Percentiles rank a stretch among this genome's conserved stretches.
These are phyloP conservation scores for Linum trigynum DNA, from an alignment of 345 rosid genomes.

Conservation along the genomic window DNA sequence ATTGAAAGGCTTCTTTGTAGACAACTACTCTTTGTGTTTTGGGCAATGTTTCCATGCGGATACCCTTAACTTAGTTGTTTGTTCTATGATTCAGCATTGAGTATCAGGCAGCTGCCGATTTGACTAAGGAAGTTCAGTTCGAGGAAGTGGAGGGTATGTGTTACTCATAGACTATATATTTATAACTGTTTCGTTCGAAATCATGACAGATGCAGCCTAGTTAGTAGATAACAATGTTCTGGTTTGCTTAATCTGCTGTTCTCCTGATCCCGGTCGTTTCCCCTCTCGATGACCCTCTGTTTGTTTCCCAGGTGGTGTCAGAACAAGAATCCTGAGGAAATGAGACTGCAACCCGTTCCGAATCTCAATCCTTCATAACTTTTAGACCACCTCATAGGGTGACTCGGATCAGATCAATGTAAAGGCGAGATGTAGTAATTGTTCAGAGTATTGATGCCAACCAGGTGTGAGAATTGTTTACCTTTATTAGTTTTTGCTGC, in stretches of 20 bases:
- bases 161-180: background rate
- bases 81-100: slow-evolving; percentile 46
- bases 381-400: slow-evolving; percentile 16
- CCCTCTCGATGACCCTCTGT: background rate
- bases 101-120: slow-evolving; percentile 66
- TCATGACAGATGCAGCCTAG: background rate
- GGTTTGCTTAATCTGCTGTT: slow-evolving; percentile 8
- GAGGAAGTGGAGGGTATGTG: slow-evolving; percentile 70
- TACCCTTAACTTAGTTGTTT: background rate
- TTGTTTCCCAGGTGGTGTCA: slow-evolving; percentile 55
- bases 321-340: slow-evolving; percentile 57
- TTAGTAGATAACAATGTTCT: background rate
- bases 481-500: background rate
- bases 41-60: background rate
- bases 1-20: background rate
- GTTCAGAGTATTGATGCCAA: slow-evolving; percentile 5
- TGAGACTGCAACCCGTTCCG: slow-evolving; percentile 15
- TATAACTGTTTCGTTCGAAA: background rate
- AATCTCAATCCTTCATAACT: slow-evolving; percentile 4
- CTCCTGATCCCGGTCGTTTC: background rate
- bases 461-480: slow-evolving; percentile 5
- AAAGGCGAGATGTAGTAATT: slow-evolving; percentile 16
- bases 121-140: slow-evolving; percentile 71
- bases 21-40: background rate
- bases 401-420: slow-evolving; percentile 10